A percentile compares a stretch with the other conserved stretches of the same genome.
These are phyloP conservation scores for Rutstroemia sp. DNA, from an alignment of 2,329 filamentous ascomycete species.

Conservation along the genomic window DNA sequence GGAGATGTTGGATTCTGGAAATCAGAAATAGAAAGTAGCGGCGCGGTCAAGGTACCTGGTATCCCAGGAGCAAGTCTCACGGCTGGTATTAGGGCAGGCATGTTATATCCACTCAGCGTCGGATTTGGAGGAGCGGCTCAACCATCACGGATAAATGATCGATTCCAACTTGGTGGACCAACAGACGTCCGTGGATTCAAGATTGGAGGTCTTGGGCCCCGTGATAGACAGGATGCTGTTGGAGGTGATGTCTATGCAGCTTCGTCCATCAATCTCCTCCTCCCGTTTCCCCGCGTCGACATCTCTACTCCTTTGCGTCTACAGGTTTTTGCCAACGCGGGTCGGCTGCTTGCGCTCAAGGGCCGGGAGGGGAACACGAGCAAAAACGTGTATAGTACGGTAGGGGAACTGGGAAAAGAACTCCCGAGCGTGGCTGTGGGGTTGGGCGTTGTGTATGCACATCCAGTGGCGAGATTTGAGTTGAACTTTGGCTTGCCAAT, in stretches of 20 bases:
- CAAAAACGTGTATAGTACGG: constrained; percentile 43
- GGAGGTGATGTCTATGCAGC: constrained; percentile 91
- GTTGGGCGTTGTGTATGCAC: constrained; percentile 86
- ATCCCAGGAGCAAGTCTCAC: constrained; percentile 66
- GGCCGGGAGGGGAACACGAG: constrained; percentile 30
- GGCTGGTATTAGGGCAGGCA: constrained; percentile 70
- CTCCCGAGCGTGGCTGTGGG: constrained; percentile 82
- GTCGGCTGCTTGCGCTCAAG: constrained; percentile 71
- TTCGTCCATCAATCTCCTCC: constrained; percentile 74
- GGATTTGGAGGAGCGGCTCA: constrained; percentile 46
- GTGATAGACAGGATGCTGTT: constrained; percentile 76
- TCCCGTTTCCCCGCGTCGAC: constrained; percentile 77
- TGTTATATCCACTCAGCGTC: constrained; percentile 74
- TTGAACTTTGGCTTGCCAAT: constrained; percentile 90
- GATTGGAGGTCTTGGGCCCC: constrained; percentile 79
- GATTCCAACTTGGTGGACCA: constrained; percentile 89
- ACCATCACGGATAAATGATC: constrained; percentile 81
- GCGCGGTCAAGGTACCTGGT: constrained; percentile 63
- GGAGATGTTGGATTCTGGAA: constrained; percentile 95
- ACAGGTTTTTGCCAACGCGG: constrained; percentile 87
- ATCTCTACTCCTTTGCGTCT: constrained; percentile 78
- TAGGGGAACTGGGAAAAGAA: constrained; percentile 65
- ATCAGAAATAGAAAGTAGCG: constrained; percentile 75
- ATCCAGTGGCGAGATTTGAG: constrained; percentile 88
- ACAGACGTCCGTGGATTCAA: constrained; percentile 94